Conservation (phyloP, 1,284 basidiomycete genomes). For the Ganoderma meredithae region DNA sequence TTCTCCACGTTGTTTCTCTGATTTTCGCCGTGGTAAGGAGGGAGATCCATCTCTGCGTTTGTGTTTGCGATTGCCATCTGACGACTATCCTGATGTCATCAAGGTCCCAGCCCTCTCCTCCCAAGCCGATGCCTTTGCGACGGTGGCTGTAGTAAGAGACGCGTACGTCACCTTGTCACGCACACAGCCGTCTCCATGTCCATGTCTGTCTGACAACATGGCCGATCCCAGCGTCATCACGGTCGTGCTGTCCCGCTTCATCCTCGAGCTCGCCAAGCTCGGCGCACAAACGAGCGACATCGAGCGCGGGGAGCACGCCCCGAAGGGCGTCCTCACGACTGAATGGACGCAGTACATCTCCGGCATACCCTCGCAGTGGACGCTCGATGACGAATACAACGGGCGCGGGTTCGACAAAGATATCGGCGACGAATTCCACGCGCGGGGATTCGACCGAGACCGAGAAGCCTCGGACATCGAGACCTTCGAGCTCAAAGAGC, state of each 20-base stretch:
- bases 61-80: neutral
- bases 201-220: neutral
- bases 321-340: neutral
- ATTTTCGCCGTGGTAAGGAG: neutral
- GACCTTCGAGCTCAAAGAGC: neutral
- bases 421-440: neutral
- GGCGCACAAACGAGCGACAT: neutral
- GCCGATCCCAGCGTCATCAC: neutral
- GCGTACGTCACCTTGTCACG: neutral
- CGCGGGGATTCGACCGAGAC: neutral
- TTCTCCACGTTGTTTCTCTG: neutral
- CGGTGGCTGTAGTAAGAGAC: neutral
- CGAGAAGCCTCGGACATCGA: neutral
- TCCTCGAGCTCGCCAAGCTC: constrained; percentile 1
- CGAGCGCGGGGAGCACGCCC: neutral
- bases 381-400: constrained; percentile 6
- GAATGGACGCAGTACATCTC: neutral
- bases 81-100: neutral
- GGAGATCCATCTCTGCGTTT: too few species aligned
- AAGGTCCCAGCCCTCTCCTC: neutral
- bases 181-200: neutral
- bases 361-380: neutral
- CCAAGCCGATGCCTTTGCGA: neutral
- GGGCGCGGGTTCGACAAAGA: constrained; percentile 5
- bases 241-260: constrained; percentile 1